phyloP scores from a whole-genome alignment of 768 basidiomycete species.

The Crassisporium funariophilum region DNA sequence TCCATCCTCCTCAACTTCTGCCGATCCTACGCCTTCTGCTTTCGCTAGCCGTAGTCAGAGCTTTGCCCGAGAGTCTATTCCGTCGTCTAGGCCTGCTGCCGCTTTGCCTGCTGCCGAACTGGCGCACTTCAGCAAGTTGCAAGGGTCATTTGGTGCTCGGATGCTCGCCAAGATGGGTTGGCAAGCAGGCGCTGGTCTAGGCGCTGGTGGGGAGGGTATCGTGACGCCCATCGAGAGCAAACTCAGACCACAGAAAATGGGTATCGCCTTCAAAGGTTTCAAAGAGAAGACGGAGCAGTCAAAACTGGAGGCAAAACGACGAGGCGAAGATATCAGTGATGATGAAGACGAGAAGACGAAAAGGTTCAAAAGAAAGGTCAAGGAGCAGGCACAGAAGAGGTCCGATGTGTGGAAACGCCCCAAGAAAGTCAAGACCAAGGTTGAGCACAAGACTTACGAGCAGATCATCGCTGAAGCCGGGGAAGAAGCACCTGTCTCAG shows the following conservation, averaged over 20 bases:
- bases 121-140: conserved; percentile 82
- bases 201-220: conserved; percentile 75
- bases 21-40: conserved; percentile 40
- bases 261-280: conserved; percentile 86
- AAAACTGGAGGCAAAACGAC: conserved; percentile 74
- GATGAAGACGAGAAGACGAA: conserved; percentile 61
- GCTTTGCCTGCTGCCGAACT: conserved; percentile 66
- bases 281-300: conserved; percentile 87
- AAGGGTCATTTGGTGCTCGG: conserved; percentile 79
- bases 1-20: conserved; percentile 20
- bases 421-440: conserved; percentile 80
- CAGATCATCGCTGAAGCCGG: conserved; percentile 90
- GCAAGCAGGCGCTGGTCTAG: conserved; percentile 81
- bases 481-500: conserved; percentile 50
- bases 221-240: conserved; percentile 88
- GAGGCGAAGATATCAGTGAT: conserved; percentile 75
- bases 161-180: conserved; percentile 97
- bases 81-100: conserved; percentile 50
- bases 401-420: conserved; percentile 86
- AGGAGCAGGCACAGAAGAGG: conserved; percentile 57
- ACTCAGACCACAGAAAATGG: conserved; percentile 81
- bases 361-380: conserved; percentile 53
- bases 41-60: conserved; percentile 38
- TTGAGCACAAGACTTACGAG: conserved; percentile 97
- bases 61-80: conserved; percentile 55